Evolutionary conservation across 192 early-diverging fungal genomes (phyloP).

Genomic region (Mortierella antarctica): DNA sequence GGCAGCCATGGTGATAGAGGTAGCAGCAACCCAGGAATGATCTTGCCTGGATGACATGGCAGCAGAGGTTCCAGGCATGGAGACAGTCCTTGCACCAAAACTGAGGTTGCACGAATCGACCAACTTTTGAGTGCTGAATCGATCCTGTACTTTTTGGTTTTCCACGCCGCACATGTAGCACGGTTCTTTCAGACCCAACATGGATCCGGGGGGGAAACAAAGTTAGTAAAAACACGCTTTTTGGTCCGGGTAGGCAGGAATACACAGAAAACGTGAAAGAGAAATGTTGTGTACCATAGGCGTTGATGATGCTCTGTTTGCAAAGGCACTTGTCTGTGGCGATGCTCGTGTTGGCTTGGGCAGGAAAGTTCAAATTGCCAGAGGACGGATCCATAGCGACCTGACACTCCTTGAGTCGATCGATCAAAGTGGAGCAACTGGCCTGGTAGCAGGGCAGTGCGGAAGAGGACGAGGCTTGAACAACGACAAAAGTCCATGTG

Average conservation of each 20-base stretch:
- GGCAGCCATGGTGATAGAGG: no score
- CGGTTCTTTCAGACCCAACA: neutral
- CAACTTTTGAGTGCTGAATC: constrained; percentile 1
- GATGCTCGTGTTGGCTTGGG: neutral
- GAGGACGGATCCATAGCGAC: neutral
- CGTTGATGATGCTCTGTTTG: neutral
- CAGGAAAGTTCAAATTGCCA: constrained; percentile 7
- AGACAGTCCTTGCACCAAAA: constrained; percentile 3
- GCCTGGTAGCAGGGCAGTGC: neutral
- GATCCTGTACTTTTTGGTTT: constrained; percentile 3
- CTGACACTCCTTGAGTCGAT: neutral
- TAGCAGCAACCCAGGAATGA: no score
- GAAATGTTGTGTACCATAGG: neutral
- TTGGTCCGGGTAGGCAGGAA: neutral
- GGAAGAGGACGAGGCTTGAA: neutral
- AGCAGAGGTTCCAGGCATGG: neutral
- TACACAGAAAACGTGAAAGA: neutral
- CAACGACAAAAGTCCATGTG: no score
- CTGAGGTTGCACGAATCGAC: constrained; percentile 10
- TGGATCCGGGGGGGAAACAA: neutral
- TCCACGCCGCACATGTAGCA: constrained; percentile 6
- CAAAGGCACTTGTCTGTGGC: constrained; percentile 2
- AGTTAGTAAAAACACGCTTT: neutral
- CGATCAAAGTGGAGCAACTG: neutral
- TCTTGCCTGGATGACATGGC: no score